Base-by-base conservation (phyloP, 352 stramenopile species). In the Phytophthora idaei region DNA sequence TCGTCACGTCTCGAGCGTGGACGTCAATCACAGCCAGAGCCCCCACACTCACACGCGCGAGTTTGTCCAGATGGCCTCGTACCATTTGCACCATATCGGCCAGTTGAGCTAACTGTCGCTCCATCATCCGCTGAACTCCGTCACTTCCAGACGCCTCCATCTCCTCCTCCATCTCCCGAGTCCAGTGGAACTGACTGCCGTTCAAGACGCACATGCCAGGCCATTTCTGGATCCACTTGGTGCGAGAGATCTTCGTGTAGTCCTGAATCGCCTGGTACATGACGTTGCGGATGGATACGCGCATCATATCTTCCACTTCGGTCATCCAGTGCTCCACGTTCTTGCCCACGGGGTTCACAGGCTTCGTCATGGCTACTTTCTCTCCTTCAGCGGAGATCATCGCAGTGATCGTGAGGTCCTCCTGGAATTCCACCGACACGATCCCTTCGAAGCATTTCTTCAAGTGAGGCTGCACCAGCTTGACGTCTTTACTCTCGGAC, bases 271-370 rank as follows among this genome's bases (percentile, higher is more conserved):
- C 83, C 25, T 88, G 80, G 53, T 92, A 90, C 87, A 99, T 97
- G 34, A 96, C 88, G 25, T 97, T 83, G 17, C 95, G 92, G 42
- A 98, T 93, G 5, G 85, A 93, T 2, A 87, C 68, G 25, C 91
- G 88, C 95, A 99, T 99, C 74, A 94, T 96, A 50, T 96, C 76
- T 62, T 97, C 86, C 12, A 97, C 76, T 73, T 99, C 93, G 1
- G 89, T 94, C 94, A 99, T 98, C 95, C 95, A 99, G 64, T 96
- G 65, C 73, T 99, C 95, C 14, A 99, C 95, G 61, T 98, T 98
- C 67, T 98, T 98, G 32, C 85, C 90, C 14, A 95, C 93, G 0
- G 95, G 94, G 53, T 99, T 93, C 3, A 99, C 91, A 2, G 78
- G 56, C 28, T 78, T 85, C 2, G 77, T 68, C 75, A 97, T 97